phyloP scores from a whole-genome alignment of 148 eudicot genomes.

The Salicornia ramosissima region DNA sequence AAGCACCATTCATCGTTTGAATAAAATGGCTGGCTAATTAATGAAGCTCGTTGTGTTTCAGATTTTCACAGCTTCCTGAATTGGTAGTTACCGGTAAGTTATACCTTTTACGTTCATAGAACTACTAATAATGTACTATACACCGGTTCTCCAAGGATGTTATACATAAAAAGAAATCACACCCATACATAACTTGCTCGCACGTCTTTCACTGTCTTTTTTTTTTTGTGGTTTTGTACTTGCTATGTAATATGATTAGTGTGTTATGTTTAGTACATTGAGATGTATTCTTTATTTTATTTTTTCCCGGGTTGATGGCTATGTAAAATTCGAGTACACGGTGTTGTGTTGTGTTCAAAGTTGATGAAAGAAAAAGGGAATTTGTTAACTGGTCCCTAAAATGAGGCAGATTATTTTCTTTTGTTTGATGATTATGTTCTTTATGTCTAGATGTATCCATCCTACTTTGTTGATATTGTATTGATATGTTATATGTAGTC shows the following conservation, averaged over 20 bases:
- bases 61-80: constrained; percentile 17
- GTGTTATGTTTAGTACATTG: not conserved
- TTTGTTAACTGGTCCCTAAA: not conserved
- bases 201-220: constrained; percentile 21
- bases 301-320: not conserved
- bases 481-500: not conserved
- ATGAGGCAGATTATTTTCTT: not conserved
- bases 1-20: constrained; percentile 89
- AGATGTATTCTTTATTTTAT: not conserved
- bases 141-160: not conserved
- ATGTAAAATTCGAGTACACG: not conserved
- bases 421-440: not conserved
- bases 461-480: not conserved
- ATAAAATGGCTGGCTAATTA: constrained; percentile 66
- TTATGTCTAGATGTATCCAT: constrained; percentile 3
- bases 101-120: constrained; percentile 11
- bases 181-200: constrained; percentile 7
- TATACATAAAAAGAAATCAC: constrained; percentile 1
- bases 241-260: not conserved
- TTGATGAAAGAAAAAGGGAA: not conserved
- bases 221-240: constrained; percentile 1
- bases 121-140: not conserved
- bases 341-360: not conserved
- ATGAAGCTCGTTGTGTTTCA: not conserved
- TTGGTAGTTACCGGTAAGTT: constrained; percentile 20